Conservation (phyloP, 495 filamentous ascomycete genomes). For the Penicillium ucsense region DNA sequence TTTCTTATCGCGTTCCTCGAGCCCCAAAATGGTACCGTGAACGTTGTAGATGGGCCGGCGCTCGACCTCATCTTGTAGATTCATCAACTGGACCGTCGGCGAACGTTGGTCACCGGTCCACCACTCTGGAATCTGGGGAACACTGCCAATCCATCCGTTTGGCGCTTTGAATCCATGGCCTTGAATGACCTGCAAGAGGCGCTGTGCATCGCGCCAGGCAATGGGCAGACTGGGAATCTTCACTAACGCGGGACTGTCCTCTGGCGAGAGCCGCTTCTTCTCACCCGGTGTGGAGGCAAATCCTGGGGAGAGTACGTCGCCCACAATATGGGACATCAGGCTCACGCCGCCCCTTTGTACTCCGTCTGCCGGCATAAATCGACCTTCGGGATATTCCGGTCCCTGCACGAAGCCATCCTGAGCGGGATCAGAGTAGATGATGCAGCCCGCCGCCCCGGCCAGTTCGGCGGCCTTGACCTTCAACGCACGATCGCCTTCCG, state of each 20-base stretch:
- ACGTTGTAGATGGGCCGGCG: constrained; percentile 86
- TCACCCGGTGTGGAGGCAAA: constrained; percentile 65
- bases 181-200: constrained; percentile 65
- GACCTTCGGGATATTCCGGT: constrained; percentile 59
- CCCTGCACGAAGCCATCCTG: constrained; percentile 69
- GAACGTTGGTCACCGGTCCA: constrained; percentile 75
- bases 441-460: constrained; percentile 72
- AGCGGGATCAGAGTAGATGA: constrained; percentile 84
- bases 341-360: constrained; percentile 80
- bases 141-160: constrained; percentile 64
- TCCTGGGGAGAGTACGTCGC: constrained; percentile 84
- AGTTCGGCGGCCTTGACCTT: constrained; percentile 87
- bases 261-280: constrained; percentile 49
- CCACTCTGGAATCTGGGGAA: constrained; percentile 62
- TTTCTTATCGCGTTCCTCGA: constrained; percentile 73
- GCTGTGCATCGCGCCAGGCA: constrained; percentile 78
- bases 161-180: constrained; percentile 65
- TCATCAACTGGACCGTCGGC: constrained; percentile 73
- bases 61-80: constrained; percentile 75
- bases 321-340: constrained; percentile 68
- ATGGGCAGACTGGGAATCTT: constrained; percentile 85
- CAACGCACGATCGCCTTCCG: constrained; percentile 57
- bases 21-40: constrained; percentile 67
- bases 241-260: constrained; percentile 61
- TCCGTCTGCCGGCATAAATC: constrained; percentile 66